These are phyloP conservation scores for Phytopythium montanum DNA, from an alignment of 352 stramenopile genomes.

Conservation along the genomic window DNA sequence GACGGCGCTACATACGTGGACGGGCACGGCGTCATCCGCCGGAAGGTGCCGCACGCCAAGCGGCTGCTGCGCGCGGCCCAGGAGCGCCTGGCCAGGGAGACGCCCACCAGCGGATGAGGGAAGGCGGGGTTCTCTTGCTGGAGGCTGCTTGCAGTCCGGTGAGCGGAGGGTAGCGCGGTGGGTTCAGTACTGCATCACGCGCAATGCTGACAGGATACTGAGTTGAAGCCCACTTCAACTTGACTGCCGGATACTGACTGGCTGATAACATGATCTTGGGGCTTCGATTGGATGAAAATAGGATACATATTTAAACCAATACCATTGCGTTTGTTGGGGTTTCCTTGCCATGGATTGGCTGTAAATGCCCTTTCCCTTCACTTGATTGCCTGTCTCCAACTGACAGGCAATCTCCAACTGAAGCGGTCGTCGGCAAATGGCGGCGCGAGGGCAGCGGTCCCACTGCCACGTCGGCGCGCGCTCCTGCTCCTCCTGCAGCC, in stretches of 20 bases:
- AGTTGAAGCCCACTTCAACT: no score
- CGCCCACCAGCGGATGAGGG: background rate
- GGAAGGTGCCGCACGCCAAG: slow-evolving; percentile 61
- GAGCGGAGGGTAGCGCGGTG: no score
- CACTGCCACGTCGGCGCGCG: background rate
- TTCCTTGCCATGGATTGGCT: background rate
- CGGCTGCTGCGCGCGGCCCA: slow-evolving; percentile 47
- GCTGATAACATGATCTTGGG: background rate
- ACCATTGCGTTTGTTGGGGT: no score
- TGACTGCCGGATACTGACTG: background rate
- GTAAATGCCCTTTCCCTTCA: background rate
- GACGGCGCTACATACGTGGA: slow-evolving; percentile 58
- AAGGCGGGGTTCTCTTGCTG: no score
- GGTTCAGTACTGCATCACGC: no score
- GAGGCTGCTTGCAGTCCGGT: no score
- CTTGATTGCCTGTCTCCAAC: background rate
- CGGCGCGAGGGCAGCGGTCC: background rate
- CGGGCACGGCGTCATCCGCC: slow-evolving; percentile 55
- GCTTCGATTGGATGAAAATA: background rate
- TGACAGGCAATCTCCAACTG: background rate
- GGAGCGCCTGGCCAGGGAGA: slow-evolving; percentile 1
- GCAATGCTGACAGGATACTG: no score
- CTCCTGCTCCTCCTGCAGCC: background rate
- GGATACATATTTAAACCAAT: background rate
- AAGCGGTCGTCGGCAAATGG: background rate